Percentiles rank a stretch among this genome's conserved stretches.
These are phyloP conservation scores for Puccinia triticina DNA, from an alignment of 1,284 basidiomycete species.

Conservation along the genomic window DNA sequence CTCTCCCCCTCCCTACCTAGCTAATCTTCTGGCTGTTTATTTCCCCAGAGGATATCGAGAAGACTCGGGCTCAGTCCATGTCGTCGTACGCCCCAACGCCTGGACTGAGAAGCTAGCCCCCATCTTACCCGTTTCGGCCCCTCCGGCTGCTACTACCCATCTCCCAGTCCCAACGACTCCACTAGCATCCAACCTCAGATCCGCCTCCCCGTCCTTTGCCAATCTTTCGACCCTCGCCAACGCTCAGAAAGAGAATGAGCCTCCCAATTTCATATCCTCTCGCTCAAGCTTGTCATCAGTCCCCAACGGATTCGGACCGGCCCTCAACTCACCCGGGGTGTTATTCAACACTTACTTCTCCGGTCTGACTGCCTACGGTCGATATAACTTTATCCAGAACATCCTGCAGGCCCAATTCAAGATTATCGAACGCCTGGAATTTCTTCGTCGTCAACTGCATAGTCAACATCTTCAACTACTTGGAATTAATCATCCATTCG, in stretches of 20 bases:
- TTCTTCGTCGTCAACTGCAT: conserved; percentile 30
- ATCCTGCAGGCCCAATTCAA: conserved; percentile 43
- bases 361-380: conserved; percentile 19
- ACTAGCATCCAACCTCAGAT: conserved; percentile 12
- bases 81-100: conserved; percentile 45
- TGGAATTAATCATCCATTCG: conserved; percentile 11
- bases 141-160: conserved; percentile 22
- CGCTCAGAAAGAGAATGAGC: background rate
- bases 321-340: conserved; percentile 18
- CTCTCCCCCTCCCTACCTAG: background rate
- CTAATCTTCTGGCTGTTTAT: conserved; percentile 56
- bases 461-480: conserved; percentile 33
- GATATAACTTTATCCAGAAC: conserved; percentile 36
- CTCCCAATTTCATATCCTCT: background rate
- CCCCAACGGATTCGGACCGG: background rate
- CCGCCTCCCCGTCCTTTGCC: background rate
- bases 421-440: conserved; percentile 36
- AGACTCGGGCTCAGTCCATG: conserved; percentile 45
- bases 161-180: background rate
- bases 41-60: conserved; percentile 46
- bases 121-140: conserved; percentile 30
- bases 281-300: background rate
- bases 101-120: conserved; percentile 42
- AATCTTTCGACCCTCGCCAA: conserved; percentile 1
- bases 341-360: conserved; percentile 35